Base-by-base conservation (phyloP, 2,329 filamentous ascomycete genomes). In the Paecilomyces formosus region DNA sequence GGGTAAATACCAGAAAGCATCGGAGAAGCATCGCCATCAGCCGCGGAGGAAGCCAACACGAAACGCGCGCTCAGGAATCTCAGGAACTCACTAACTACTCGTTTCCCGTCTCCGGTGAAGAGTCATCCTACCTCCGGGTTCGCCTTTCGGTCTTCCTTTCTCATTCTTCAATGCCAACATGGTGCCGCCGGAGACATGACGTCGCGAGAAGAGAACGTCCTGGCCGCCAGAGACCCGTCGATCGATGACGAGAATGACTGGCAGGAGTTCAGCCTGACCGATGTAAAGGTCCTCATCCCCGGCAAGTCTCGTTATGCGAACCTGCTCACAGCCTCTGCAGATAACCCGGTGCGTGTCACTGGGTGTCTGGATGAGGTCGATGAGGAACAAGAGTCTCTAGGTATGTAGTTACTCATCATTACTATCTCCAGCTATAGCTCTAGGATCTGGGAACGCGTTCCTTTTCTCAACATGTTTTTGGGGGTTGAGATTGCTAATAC, bases 211-310 rank as follows among this genome's bases (percentile, higher is more conserved):
- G 74, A 78, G 69, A 76, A 69, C 65, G 74, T 79, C 63, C 74
- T 79, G 57, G 72, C 71, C 68, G 65, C 72, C 65, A 73, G 72
- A 66, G 72, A 78, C 67, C 72, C 76, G 61, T 73, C 76, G 62
- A 67, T 78, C 59, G 66, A 69, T 33, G 76, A 79, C 67, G 76
- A 79, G 66, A 78, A 84, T 69, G 79, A 86, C 64, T 87, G 84
- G 82, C 79, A 83, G 55, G 81, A 84, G 61, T 86, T 85, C 70
- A 72, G 75, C 26, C 72, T 88, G 59, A 79, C 72, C 60, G 79
- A 85, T 63, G 83, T 79, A 60, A 79, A 80, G 62, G 60, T 86
- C 52, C 72, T 78, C 58, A 69, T 76, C 51, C 76, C 76, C 39
- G 78, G 80, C 58, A 78, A 79, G 66, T 72, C 73, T 58, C 76